Percentiles rank a stretch among this genome's conserved stretches.
Evolutionary conservation across 805 yeast species (phyloP).

Genomic region (Kazachstania africana): DNA sequence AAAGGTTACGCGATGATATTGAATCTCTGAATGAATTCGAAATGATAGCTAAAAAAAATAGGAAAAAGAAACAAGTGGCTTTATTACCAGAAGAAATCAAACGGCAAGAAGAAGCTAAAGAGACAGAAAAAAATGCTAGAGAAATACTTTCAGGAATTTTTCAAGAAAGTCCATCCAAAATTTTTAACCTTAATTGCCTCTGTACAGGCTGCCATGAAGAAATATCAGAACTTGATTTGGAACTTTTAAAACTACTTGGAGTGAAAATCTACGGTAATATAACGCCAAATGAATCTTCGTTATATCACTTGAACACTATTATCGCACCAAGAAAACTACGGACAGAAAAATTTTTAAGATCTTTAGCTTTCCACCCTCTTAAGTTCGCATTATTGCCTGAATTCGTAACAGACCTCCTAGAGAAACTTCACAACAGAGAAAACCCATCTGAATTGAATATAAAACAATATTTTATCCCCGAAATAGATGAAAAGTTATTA

Average conservation of each 20-base stretch:
- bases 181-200: slow-evolving; percentile 35
- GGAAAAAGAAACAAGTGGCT: slow-evolving; percentile 23
- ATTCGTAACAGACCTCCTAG: slow-evolving; percentile 38
- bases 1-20: slow-evolving; percentile 56
- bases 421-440: slow-evolving; percentile 11
- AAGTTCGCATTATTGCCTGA: slow-evolving; percentile 43
- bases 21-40: slow-evolving; percentile 55
- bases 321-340: slow-evolving; percentile 76
- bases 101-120: slow-evolving; percentile 21
- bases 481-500: slow-evolving; percentile 17
- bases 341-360: slow-evolving; percentile 75
- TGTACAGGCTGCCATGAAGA: slow-evolving; percentile 55
- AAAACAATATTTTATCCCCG: slow-evolving; percentile 25
- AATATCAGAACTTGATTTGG: slow-evolving; percentile 33
- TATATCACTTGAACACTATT: slow-evolving; percentile 32
- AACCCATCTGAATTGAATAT: slow-evolving; percentile 6
- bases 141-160: background rate
- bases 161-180: background rate
- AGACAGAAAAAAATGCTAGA: slow-evolving; percentile 16
- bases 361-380: slow-evolving; percentile 44
- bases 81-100: slow-evolving; percentile 32
- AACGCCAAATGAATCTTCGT: slow-evolving; percentile 9
- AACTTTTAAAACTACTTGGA: slow-evolving; percentile 41
- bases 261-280: slow-evolving; percentile 33
- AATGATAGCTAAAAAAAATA: slow-evolving; percentile 34